phyloP scores from a whole-genome alignment of 345 rosid species.

The Brassica cretica region DNA sequence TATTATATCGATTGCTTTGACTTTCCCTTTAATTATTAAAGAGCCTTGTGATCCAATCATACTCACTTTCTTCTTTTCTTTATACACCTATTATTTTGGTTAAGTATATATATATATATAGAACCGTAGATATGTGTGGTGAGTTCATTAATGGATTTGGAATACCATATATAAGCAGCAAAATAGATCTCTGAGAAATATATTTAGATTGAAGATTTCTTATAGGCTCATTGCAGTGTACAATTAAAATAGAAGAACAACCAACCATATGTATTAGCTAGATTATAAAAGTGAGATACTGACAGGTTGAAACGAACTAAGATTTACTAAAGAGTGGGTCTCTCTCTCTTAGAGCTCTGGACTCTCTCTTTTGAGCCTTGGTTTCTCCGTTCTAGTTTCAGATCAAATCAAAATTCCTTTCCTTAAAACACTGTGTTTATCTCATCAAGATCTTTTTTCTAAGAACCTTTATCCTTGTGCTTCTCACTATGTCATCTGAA shows the following conservation, averaged over 20 bases:
- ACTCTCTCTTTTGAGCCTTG: no score
- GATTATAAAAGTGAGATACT: conserved; percentile 18
- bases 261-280: neutral
- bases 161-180: neutral
- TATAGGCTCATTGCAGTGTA: neutral
- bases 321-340: no score
- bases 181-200: neutral
- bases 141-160: neutral
- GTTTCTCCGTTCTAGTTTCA: no score
- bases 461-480: no score
- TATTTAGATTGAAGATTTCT: conserved; percentile 5
- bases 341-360: no score
- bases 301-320: neutral
- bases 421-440: no score
- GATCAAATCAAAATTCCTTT: no score
- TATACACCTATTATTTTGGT: neutral
- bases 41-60: conserved; percentile 18
- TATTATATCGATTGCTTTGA: neutral
- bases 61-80: neutral
- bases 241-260: neutral
- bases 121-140: neutral
- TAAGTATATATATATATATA: neutral
- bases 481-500: neutral
- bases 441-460: no score
- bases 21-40: conserved; percentile 14